Percentiles rank a stretch among this genome's conserved stretches.
These are phyloP conservation scores for Dovyalis caffra DNA, from an alignment of 345 rosid genomes.

Conservation along the genomic window DNA sequence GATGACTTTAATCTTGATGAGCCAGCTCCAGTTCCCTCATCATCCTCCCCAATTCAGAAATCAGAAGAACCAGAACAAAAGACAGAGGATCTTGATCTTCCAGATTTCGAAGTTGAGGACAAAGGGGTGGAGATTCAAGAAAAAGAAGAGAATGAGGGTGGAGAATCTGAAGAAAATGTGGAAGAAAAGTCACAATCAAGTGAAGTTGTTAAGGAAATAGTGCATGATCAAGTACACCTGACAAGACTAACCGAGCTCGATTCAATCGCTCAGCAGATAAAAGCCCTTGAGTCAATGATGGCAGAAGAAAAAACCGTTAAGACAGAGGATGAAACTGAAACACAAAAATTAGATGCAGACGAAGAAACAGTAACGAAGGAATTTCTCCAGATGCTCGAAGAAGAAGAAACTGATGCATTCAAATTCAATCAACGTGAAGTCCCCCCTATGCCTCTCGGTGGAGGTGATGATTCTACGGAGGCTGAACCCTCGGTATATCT, in stretches of 20 bases:
- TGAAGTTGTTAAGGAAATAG: conserved; percentile 68
- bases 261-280: conserved; percentile 85
- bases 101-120: conserved; percentile 82
- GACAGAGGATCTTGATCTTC: conserved; percentile 60
- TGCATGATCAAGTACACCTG: conserved; percentile 60
- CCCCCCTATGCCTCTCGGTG: conserved; percentile 50
- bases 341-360: conserved; percentile 72
- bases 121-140: conserved; percentile 84
- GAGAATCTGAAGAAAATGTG: conserved; percentile 43
- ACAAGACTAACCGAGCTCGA: conserved; percentile 72
- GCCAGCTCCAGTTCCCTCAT: conserved; percentile 41
- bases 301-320: conserved; percentile 40
- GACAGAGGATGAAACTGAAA: conserved; percentile 46
- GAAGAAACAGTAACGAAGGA: conserved; percentile 84
- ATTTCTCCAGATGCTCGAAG: conserved; percentile 84
- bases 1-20: conserved; percentile 91
- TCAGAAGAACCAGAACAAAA: conserved; percentile 45
- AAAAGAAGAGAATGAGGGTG: conserved; percentile 32
- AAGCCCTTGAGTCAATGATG: conserved; percentile 90
- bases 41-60: conserved; percentile 27
- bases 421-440: conserved; percentile 42
- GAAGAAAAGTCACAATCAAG: conserved; percentile 47
- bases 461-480: conserved; percentile 38
- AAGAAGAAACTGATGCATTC: conserved; percentile 44
- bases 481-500: conserved; percentile 55